phyloP scores from a whole-genome alignment of 1,284 basidiomycete species.

The Sporisorium exsertum region DNA sequence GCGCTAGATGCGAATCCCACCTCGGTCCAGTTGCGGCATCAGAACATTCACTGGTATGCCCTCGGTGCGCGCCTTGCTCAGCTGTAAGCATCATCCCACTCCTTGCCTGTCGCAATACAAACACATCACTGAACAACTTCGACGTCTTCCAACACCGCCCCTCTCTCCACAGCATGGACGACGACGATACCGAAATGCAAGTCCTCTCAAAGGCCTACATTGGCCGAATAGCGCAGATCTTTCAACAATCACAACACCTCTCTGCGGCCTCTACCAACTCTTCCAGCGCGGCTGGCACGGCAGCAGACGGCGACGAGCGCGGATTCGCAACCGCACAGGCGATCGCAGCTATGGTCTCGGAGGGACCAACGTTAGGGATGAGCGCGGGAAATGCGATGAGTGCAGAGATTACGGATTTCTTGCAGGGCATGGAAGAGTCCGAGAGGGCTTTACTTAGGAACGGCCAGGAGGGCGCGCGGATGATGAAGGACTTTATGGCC shows the following conservation, averaged over 20 bases:
- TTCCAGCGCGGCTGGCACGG: not conserved
- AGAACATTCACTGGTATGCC: slow-evolving; percentile 65
- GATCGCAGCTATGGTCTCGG: slow-evolving; percentile 49
- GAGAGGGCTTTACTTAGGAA: slow-evolving; percentile 44
- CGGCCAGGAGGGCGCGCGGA: slow-evolving; percentile 47
- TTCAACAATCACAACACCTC: slow-evolving; percentile 60
- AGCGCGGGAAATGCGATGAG: slow-evolving; percentile 50
- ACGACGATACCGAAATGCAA: slow-evolving; percentile 52
- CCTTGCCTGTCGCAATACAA: no score
- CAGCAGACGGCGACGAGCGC: slow-evolving; percentile 20
- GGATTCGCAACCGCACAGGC: slow-evolving; percentile 38
- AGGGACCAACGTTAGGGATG: slow-evolving; percentile 49
- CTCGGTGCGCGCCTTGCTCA: slow-evolving; percentile 60
- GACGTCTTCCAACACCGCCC: not conserved
- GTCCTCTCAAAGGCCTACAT: slow-evolving; percentile 61
- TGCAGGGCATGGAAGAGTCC: slow-evolving; percentile 60
- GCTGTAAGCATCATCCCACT: slow-evolving; percentile 38
- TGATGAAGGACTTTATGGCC: slow-evolving; percentile 54
- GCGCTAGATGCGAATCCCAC: slow-evolving; percentile 63
- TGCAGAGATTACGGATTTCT: slow-evolving; percentile 59
- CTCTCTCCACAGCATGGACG: slow-evolving; percentile 47
- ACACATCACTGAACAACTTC: not conserved
- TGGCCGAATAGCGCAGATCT: slow-evolving; percentile 56
- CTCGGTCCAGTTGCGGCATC: slow-evolving; percentile 59
- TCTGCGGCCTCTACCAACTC: slow-evolving; percentile 24